phyloP scores from a whole-genome alignment of 495 filamentous ascomycete genomes.

The Chaetomidium leptoderma region DNA sequence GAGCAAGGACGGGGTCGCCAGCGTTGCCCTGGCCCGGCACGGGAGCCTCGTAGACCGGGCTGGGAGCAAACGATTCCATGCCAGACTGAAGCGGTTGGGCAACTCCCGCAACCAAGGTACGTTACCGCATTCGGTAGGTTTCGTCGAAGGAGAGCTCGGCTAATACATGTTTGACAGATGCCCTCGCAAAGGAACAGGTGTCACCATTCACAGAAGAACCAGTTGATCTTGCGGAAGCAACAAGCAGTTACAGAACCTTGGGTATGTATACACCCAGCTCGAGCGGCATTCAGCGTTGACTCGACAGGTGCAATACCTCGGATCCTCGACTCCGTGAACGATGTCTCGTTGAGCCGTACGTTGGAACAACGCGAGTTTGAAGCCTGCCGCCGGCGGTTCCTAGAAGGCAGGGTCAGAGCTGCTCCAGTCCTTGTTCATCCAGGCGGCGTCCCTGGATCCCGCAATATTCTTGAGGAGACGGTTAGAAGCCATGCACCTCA shows the following conservation, averaged over 20 bases:
- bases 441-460: neutral
- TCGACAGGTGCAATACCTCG: conserved; percentile 11
- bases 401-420: neutral
- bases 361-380: conserved; percentile 21
- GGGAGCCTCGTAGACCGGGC: conserved; percentile 41
- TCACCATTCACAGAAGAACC: neutral
- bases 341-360: conserved; percentile 20
- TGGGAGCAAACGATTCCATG: conserved; percentile 32
- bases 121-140: neutral
- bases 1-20: conserved; percentile 45
- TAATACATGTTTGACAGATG: conserved; percentile 4
- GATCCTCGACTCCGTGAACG: conserved; percentile 12
- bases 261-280: neutral
- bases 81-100: conserved; percentile 30
- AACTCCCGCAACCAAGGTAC: conserved; percentile 18
- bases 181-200: neutral
- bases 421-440: neutral
- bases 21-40: conserved; percentile 42
- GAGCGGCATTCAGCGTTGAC: neutral
- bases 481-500: neutral
- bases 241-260: conserved; percentile 13
- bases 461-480: neutral
- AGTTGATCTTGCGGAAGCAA: conserved; percentile 4
- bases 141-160: neutral
- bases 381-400: neutral